Evolutionary conservation across 2,329 filamentous ascomycete genomes (phyloP), one percentile per base, ranked within the genome.

Genomic region (Domatiomyces catenatus): DNA sequence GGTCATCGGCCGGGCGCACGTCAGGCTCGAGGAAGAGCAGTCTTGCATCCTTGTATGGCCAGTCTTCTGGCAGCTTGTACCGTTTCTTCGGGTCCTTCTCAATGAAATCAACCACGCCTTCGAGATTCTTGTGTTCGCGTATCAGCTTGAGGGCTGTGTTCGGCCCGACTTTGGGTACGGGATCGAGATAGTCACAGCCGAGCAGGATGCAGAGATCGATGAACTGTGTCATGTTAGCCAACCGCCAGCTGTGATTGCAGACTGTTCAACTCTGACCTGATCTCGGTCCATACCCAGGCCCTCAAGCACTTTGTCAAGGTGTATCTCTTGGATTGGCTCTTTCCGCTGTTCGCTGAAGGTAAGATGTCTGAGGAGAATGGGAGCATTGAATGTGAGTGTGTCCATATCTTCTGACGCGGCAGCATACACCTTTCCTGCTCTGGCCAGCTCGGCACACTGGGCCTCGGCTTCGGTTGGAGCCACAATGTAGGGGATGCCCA

Each of bases 351-450:
- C 92, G 64, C 87, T 93, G 67, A 95, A 96, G 1, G 92, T 98
- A 56, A 98, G 76, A 69, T 98, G 89, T 47, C 92, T 79, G 56
- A 98, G 71, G 46, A 98, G 71, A 52, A 98, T 89, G 0, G 92
- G 92, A 48, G 89, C 77, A 62, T 95, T 81, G 67, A 98, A 98
- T 62, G 90, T 96, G 50, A 98, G 72, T 0, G 92, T 98, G 64
- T 98, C 92, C 92, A 98, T 98, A 69, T 98, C 92, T 69, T 98
- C 92, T 57, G 86, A 94, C 2, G 92, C 92, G 18, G 92, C 92
- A 2, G 89, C 92, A 65, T 93, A 98, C 48, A 98, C 92, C 70
- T 96, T 96, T 39, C 88, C 90, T 4, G 86, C 89, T 54, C 84
- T 49, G 0, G 92, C 92, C 54, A 98, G 74, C 42, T 83, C 84